These are phyloP conservation scores for Flammula alnicola DNA, from an alignment of 1,284 basidiomycete genomes.

Conservation along the genomic window DNA sequence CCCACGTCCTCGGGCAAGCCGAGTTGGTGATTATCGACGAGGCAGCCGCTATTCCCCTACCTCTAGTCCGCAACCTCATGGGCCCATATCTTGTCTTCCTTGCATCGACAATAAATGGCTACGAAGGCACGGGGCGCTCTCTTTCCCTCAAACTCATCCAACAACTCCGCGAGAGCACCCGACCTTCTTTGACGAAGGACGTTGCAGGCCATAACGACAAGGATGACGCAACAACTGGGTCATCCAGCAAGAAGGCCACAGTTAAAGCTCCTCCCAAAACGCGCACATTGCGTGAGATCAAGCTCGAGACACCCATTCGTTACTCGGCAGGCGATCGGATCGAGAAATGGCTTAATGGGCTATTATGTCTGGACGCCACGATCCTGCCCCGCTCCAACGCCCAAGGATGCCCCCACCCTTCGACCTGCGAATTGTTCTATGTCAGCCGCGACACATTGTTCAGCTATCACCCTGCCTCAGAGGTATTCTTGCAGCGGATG, in stretches of 20 bases:
- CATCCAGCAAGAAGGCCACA: slow-evolving; percentile 55
- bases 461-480: slow-evolving; percentile 96
- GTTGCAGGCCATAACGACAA: slow-evolving; percentile 45
- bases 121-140: slow-evolving; percentile 98
- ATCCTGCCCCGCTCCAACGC: slow-evolving; percentile 62
- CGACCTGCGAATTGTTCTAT: slow-evolving; percentile 93
- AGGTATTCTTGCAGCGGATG: slow-evolving; percentile 97
- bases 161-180: slow-evolving; percentile 90
- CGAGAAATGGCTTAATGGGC: slow-evolving; percentile 92
- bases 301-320: slow-evolving; percentile 94
- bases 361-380: slow-evolving; percentile 95
- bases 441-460: slow-evolving; percentile 97
- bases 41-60: slow-evolving; percentile 96
- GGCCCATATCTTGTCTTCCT: slow-evolving; percentile 99
- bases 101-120: slow-evolving; percentile 98
- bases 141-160: slow-evolving; percentile 98
- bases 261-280: slow-evolving; percentile 66
- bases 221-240: slow-evolving; percentile 45
- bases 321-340: slow-evolving; percentile 89
- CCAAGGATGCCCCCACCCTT: slow-evolving; percentile 92
- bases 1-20: slow-evolving; percentile 96
- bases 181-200: slow-evolving; percentile 71
- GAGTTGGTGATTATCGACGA: slow-evolving; percentile 99
- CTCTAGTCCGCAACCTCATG: slow-evolving; percentile 92
- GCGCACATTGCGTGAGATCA: slow-evolving; percentile 90